Conservation (phyloP, 169 alveolate species). For the Plasmodium knowlesi region DNA sequence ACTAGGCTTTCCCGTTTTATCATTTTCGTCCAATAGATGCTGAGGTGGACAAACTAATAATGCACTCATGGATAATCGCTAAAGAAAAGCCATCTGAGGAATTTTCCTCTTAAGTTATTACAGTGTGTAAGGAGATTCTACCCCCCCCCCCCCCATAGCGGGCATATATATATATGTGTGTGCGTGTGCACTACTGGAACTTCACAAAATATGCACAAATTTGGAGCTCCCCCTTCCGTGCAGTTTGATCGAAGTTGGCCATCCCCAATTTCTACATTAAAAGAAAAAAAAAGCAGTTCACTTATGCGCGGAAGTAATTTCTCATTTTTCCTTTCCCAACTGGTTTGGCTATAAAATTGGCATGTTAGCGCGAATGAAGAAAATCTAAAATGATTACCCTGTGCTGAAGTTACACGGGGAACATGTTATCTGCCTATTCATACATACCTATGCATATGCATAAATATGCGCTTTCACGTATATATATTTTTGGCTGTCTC, state of each 20-base stretch:
- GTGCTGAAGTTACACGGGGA: background rate
- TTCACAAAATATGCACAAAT: background rate
- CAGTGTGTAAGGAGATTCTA: background rate
- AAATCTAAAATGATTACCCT: background rate
- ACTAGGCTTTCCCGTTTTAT: background rate
- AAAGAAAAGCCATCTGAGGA: background rate
- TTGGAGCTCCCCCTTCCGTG: background rate
- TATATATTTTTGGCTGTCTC: slow-evolving; percentile 12
- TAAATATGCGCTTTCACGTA: background rate
- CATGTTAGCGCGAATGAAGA: background rate
- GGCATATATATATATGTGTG: background rate
- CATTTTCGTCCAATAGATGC: background rate
- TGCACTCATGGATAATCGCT: background rate
- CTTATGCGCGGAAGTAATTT: background rate
- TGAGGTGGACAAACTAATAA: background rate
- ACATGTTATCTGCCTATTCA: background rate
- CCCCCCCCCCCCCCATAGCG: background rate
- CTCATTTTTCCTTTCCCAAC: background rate
- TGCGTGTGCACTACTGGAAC: background rate
- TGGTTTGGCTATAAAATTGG: background rate
- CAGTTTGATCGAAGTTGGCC: background rate
- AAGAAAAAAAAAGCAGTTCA: background rate
- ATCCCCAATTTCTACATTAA: background rate
- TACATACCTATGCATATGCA: background rate
- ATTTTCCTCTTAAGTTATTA: background rate